A percentile compares a stretch with the other conserved stretches of the same genome.
Evolutionary conservation across 352 stramenopile genomes (phyloP).

Genomic region (Pythium coloratum): DNA sequence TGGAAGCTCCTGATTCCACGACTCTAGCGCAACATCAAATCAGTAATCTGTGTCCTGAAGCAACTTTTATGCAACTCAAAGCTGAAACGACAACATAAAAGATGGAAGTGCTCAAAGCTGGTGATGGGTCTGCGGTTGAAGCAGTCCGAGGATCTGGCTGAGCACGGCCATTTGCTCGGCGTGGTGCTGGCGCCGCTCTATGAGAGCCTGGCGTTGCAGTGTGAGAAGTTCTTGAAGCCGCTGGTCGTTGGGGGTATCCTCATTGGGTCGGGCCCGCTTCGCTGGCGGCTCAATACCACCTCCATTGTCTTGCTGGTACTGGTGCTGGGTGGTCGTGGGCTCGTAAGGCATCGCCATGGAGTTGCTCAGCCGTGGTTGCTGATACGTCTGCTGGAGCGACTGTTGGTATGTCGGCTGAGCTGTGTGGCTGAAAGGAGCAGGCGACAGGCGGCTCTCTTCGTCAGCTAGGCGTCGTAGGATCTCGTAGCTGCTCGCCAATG

Average conservation of each 20-base stretch:
- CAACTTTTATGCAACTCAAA: background rate
- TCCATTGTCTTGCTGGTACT: background rate
- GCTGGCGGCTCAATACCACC: background rate
- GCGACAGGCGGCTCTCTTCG: conserved; percentile 24
- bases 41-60: background rate
- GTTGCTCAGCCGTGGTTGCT: background rate
- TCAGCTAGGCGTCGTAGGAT: conserved; percentile 26
- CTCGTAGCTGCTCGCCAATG: conserved; percentile 14
- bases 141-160: conserved; percentile 36
- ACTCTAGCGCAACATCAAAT: background rate
- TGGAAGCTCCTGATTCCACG: background rate
- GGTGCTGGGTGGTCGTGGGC: background rate
- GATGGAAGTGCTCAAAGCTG: background rate
- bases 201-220: conserved; percentile 39
- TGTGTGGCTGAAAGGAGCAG: background rate
- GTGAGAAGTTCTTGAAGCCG: conserved; percentile 33
- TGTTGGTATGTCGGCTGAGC: conserved; percentile 3
- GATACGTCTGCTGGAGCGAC: conserved; percentile 1
- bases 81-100: background rate
- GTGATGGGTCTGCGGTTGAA: conserved; percentile 28
- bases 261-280: conserved; percentile 14
- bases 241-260: background rate
- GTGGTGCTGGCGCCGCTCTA: conserved; percentile 55
- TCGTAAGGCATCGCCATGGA: background rate
- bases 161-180: conserved; percentile 56